A percentile compares a stretch with the other conserved stretches of the same genome.
These are phyloP conservation scores for Laburnicola sp. DNA, from an alignment of 2,329 filamentous ascomycete species.

Conservation along the genomic window DNA sequence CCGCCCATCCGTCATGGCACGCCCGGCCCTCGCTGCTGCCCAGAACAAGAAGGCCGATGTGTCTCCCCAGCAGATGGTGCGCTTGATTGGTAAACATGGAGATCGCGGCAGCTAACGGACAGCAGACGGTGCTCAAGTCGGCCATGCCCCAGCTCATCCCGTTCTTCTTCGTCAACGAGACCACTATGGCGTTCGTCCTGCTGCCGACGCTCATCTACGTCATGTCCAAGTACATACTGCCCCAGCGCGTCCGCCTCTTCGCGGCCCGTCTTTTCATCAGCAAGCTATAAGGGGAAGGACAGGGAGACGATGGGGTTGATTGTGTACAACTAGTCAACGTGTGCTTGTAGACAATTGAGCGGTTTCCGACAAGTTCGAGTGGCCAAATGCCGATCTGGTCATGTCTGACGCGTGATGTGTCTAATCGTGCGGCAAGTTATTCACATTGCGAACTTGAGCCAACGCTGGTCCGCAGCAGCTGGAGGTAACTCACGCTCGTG, in stretches of 20 bases:
- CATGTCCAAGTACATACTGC: conserved; percentile 50
- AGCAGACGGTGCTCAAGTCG: conserved; percentile 46
- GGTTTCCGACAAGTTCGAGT: not conserved
- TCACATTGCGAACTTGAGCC: no score
- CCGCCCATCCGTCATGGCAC: conserved; percentile 41
- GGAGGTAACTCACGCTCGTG: no score
- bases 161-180: conserved; percentile 53
- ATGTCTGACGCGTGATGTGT: not conserved
- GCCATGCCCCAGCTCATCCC: conserved; percentile 51
- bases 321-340: conserved; percentile 41
- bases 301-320: conserved; percentile 8
- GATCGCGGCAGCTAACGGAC: conserved; percentile 18
- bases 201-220: conserved; percentile 50
- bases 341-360: conserved; percentile 42
- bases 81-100: not conserved
- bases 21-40: conserved; percentile 39
- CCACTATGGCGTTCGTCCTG: conserved; percentile 47
- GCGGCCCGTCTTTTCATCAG: conserved; percentile 49
- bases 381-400: not conserved
- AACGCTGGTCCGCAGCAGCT: no score
- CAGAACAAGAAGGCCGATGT: conserved; percentile 44
- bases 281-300: conserved; percentile 44
- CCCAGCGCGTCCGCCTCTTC: conserved; percentile 47
- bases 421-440: no score
- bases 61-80: conserved; percentile 41